Conservation (phyloP, 2,329 filamentous ascomycete genomes). For the Trichoderma atroviride region DNA sequence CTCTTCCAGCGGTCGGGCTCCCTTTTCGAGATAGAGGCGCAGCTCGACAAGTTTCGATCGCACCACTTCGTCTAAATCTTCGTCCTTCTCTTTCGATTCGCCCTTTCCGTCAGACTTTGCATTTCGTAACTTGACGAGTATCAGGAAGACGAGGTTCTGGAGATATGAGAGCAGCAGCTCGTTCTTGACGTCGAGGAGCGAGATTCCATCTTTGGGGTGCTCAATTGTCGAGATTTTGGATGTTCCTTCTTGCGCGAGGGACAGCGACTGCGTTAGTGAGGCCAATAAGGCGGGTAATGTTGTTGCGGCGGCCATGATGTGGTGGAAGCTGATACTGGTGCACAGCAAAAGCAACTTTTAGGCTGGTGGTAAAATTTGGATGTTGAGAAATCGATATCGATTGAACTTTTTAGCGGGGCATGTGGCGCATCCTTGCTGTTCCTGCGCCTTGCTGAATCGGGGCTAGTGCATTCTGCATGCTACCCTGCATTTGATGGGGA, state of each 20-base stretch:
- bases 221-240: constrained; percentile 65
- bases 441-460: background rate
- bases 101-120: constrained; percentile 35
- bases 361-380: constrained; percentile 13
- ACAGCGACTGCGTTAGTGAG: constrained; percentile 60
- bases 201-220: constrained; percentile 84
- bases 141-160: constrained; percentile 88
- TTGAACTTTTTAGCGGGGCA: constrained; percentile 24
- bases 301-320: constrained; percentile 52
- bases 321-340: constrained; percentile 20
- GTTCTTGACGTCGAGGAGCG: constrained; percentile 92
- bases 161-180: constrained; percentile 96
- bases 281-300: constrained; percentile 55
- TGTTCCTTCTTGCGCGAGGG: constrained; percentile 67
- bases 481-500: background rate
- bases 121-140: constrained; percentile 77
- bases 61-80: constrained; percentile 64
- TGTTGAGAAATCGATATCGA: constrained; percentile 13
- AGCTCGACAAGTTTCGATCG: constrained; percentile 88
- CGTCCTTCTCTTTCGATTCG: constrained; percentile 38
- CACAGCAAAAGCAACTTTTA: background rate
- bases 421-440: background rate
- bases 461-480: background rate
- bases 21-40: constrained; percentile 90
- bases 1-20: constrained; percentile 85